phyloP scores from a whole-genome alignment of 1,139 yeast genomes.

The Meyerozyma athensensis region DNA sequence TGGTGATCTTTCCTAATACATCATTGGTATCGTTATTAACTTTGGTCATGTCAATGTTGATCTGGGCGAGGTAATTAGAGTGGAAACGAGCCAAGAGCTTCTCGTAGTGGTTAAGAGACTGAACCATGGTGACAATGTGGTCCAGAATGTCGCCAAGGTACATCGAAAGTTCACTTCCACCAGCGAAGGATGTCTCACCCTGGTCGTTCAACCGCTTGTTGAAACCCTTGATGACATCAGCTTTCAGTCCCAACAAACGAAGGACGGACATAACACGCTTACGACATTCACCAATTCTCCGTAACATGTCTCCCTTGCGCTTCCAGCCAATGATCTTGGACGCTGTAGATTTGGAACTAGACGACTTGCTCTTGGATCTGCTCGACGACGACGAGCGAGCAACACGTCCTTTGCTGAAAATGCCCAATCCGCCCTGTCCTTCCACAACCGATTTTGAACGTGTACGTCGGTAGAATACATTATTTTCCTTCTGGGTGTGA shows the following conservation, averaged over 20 bases:
- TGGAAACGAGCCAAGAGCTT: slow-evolving; percentile 89
- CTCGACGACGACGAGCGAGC: neutral
- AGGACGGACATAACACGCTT: slow-evolving; percentile 89
- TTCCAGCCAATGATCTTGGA: slow-evolving; percentile 74
- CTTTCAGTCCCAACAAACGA: slow-evolving; percentile 82
- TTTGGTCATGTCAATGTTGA: slow-evolving; percentile 94
- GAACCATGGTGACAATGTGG: slow-evolving; percentile 93
- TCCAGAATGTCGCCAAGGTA: slow-evolving; percentile 85
- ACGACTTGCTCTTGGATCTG: slow-evolving; percentile 9
- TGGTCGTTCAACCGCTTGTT: slow-evolving; percentile 86
- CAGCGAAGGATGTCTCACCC: slow-evolving; percentile 30
- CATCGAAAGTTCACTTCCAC: slow-evolving; percentile 58
- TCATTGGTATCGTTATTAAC: slow-evolving; percentile 98
- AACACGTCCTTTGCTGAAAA: neutral
- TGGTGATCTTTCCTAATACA: slow-evolving; percentile 87
- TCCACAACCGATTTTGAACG: slow-evolving; percentile 41
- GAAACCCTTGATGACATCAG: slow-evolving; percentile 94
- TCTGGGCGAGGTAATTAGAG: slow-evolving; percentile 92
- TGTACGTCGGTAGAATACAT: slow-evolving; percentile 34
- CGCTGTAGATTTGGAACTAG: slow-evolving; percentile 31
- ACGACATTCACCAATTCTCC: slow-evolving; percentile 92
- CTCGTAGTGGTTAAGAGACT: slow-evolving; percentile 88
- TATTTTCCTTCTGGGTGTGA: slow-evolving; percentile 10
- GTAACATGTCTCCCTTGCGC: slow-evolving; percentile 87
- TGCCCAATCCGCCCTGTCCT: slow-evolving; percentile 8